Conservation (phyloP, 805 yeast species). For the Wickerhamia fluorescens region DNA sequence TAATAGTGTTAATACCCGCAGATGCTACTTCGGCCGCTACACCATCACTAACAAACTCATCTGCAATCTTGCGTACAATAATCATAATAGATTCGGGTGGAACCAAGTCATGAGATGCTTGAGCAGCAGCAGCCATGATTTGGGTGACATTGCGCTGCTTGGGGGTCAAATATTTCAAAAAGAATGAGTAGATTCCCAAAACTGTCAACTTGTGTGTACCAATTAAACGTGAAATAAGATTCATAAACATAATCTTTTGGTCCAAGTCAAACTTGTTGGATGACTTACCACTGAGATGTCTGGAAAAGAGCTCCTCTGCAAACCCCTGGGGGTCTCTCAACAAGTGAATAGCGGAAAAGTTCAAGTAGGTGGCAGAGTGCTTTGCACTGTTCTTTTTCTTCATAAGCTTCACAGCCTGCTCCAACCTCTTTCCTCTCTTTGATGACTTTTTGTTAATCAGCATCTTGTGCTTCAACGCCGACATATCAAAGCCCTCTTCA, state of each 20-base stretch:
- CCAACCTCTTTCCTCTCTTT: conserved; percentile 76
- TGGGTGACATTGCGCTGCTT: conserved; percentile 93
- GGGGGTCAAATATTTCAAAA: conserved; percentile 86
- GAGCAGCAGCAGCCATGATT: conserved; percentile 95
- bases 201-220: conserved; percentile 94
- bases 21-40: conserved; percentile 97
- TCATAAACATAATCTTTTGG: conserved; percentile 84
- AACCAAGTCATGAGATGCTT: conserved; percentile 91
- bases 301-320: conserved; percentile 75
- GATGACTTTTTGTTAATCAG: conserved; percentile 75
- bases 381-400: conserved; percentile 56
- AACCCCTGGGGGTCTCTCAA: conserved; percentile 97
- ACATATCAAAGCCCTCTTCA: conserved; percentile 68
- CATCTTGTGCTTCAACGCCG: conserved; percentile 70
- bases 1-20: conserved; percentile 92
- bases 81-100: conserved; percentile 88
- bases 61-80: conserved; percentile 86
- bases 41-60: conserved; percentile 97
- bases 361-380: conserved; percentile 61
- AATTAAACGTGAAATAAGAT: conserved; percentile 76
- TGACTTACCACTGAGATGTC: conserved; percentile 64
- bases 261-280: conserved; percentile 72
- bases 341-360: conserved; percentile 91
- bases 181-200: conserved; percentile 81
- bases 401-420: conserved; percentile 59